phyloP scores from a whole-genome alignment of 345 rosid species.

The Citrus medica region DNA sequence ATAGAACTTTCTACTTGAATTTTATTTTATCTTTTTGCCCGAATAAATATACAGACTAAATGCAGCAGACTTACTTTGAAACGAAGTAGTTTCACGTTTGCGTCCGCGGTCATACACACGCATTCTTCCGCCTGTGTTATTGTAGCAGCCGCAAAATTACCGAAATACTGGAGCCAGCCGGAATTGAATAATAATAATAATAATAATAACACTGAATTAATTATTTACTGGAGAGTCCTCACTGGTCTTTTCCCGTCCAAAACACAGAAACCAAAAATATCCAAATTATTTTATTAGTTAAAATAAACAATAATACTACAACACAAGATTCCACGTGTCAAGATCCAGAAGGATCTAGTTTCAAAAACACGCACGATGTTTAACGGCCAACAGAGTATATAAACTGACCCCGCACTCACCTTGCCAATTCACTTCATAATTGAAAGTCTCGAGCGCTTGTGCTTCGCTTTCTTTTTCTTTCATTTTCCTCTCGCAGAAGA shows the following conservation, averaged over 20 bases:
- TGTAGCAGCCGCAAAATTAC: not conserved
- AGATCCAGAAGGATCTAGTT: slow-evolving; percentile 9
- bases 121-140: not conserved
- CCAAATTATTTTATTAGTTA: not conserved
- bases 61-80: not conserved
- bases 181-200: not conserved
- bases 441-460: not conserved
- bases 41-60: no score
- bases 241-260: not conserved
- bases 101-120: no score
- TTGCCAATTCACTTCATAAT: not conserved
- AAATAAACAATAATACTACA: not conserved
- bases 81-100: not conserved
- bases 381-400: slow-evolving; percentile 4
- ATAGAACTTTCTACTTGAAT: no score
- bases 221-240: not conserved
- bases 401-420: not conserved
- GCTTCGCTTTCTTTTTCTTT: no score
- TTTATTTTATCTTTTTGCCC: no score
- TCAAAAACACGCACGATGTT: not conserved
- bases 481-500: slow-evolving; percentile 3
- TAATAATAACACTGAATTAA: not conserved
- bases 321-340: slow-evolving; percentile 14
- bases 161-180: not conserved
- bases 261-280: not conserved